These are phyloP conservation scores for Globisporangium cylindrosporum DNA, from an alignment of 352 stramenopile genomes.

Conservation along the genomic window DNA sequence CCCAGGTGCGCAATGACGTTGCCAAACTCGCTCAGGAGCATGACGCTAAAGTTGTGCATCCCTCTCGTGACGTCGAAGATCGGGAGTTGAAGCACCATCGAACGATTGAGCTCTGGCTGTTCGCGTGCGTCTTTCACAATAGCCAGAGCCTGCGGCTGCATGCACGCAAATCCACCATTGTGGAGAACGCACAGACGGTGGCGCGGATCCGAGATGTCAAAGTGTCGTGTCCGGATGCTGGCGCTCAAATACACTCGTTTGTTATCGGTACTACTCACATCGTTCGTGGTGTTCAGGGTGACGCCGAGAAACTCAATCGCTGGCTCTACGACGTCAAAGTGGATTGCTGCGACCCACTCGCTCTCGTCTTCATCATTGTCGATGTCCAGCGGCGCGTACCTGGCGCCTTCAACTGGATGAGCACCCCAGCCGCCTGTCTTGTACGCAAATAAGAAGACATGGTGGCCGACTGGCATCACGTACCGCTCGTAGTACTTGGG, in stretches of 20 bases:
- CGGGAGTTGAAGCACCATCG: conserved; percentile 31
- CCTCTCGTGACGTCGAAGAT: conserved; percentile 30
- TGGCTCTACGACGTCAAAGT: conserved; percentile 38
- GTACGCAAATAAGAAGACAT: conserved; percentile 40
- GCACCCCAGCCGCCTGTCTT: background rate
- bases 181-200: conserved; percentile 44
- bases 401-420: background rate
- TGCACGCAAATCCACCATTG: conserved; percentile 44
- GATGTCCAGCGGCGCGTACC: background rate
- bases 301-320: conserved; percentile 29
- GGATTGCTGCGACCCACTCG: conserved; percentile 33
- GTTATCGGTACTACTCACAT: background rate
- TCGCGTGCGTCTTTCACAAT: conserved; percentile 21
- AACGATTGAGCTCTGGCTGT: conserved; percentile 14
- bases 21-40: conserved; percentile 49
- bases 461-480: conserved; percentile 24
- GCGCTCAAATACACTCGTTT: conserved; percentile 19
- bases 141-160: conserved; percentile 24
- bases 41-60: conserved; percentile 29
- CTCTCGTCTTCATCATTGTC: background rate
- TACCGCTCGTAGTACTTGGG: conserved; percentile 32
- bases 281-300: background rate
- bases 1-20: conserved; percentile 30
- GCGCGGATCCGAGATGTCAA: conserved; percentile 35
- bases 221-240: conserved; percentile 35